These are phyloP conservation scores for Phytophthora parvispora DNA, from an alignment of 352 stramenopile genomes.

Conservation along the genomic window DNA sequence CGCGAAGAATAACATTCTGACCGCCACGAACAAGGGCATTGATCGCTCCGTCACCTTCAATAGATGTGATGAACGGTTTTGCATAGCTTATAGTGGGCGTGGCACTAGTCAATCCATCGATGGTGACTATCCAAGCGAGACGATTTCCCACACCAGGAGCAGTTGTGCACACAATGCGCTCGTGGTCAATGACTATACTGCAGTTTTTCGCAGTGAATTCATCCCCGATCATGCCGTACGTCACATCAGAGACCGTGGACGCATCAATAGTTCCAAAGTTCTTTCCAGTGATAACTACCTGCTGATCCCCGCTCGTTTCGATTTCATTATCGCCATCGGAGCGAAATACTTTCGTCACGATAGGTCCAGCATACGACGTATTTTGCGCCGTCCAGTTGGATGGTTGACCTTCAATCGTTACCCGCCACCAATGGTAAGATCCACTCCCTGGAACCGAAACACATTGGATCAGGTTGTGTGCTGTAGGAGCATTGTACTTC, in stretches of 20 bases:
- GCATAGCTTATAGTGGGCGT: constrained; percentile 72
- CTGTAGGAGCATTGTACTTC: constrained; percentile 45
- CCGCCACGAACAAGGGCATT: constrained; percentile 48
- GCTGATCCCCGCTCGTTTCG: constrained; percentile 56
- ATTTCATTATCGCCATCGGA: constrained; percentile 55
- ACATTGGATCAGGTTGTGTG: constrained; percentile 63
- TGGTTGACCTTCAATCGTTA: constrained; percentile 45
- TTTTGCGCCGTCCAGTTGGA: constrained; percentile 46
- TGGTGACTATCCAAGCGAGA: constrained; percentile 65
- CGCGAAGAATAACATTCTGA: constrained; percentile 49
- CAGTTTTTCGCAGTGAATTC: constrained; percentile 54
- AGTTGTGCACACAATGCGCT: constrained; percentile 61
- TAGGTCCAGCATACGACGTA: constrained; percentile 64
- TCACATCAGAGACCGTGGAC: constrained; percentile 49
- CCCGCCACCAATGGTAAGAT: constrained; percentile 53
- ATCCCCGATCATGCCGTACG: constrained; percentile 57
- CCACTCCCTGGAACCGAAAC: constrained; percentile 58
- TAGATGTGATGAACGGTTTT: constrained; percentile 50
- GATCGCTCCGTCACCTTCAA: constrained; percentile 41
- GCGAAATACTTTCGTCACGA: constrained; percentile 66
- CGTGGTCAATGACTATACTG: constrained; percentile 57
- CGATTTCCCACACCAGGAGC: constrained; percentile 58
- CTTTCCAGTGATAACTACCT: constrained; percentile 67
- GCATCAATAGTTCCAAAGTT: constrained; percentile 58
- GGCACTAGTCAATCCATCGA: constrained; percentile 58